These are phyloP conservation scores for Boletellus sp. DNA, from an alignment of 768 basidiomycete genomes.

Conservation along the genomic window DNA sequence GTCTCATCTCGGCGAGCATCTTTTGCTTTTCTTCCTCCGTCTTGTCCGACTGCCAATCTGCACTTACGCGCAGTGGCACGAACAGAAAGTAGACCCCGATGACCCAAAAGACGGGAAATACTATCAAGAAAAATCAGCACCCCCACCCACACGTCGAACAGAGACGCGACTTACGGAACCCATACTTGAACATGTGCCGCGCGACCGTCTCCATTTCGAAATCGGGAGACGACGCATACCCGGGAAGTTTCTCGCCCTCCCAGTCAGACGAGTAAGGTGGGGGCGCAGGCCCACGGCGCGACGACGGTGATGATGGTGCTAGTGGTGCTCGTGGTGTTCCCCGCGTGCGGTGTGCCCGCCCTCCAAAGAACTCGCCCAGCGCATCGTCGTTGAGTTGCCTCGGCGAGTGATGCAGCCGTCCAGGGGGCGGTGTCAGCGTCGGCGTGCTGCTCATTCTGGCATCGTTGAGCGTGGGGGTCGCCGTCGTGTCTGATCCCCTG, in stretches of 20 bases:
- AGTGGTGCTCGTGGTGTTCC: conserved; percentile 10
- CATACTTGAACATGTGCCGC: conserved; percentile 59
- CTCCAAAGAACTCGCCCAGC: conserved; percentile 32
- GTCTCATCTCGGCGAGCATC: conserved; percentile 46
- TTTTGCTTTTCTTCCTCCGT: conserved; percentile 47
- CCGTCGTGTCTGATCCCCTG: conserved; percentile 21
- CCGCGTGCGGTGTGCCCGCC: conserved; percentile 23
- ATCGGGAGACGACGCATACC: conserved; percentile 23
- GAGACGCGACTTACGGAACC: conserved; percentile 46
- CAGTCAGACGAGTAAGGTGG: conserved; percentile 47
- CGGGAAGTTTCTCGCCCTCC: conserved; percentile 30
- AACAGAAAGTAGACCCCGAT: conserved; percentile 54
- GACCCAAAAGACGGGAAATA: conserved; percentile 62
- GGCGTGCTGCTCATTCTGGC: conserved; percentile 16
- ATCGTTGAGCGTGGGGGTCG: conserved; percentile 10
- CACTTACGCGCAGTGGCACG: conserved; percentile 46
- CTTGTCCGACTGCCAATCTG: conserved; percentile 55
- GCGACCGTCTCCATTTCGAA: conserved; percentile 54
- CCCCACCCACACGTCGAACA: not conserved
- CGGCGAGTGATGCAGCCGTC: conserved; percentile 17
- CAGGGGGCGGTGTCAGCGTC: conserved; percentile 18
- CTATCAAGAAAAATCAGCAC: conserved; percentile 27
- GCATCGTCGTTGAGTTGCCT: conserved; percentile 30
- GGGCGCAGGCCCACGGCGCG: conserved; percentile 6
- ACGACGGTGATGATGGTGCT: too few relatives aligned